Evolutionary conservation across 805 yeast genomes (phyloP), one percentile per base, ranked within the genome.

Genomic region (Cyberlindnera veronae): DNA sequence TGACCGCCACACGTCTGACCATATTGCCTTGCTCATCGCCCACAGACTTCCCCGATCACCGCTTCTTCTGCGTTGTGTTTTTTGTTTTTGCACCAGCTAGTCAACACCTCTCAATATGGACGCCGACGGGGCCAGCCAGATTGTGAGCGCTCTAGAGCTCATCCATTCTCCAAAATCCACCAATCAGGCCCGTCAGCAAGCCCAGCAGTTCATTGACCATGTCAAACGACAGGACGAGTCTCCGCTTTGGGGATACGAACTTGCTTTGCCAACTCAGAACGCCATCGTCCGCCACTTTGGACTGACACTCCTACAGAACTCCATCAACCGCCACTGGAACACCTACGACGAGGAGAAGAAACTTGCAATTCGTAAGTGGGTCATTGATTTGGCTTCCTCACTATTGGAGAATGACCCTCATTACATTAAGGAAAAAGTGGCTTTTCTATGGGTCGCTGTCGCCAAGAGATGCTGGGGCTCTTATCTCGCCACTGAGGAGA

Each of bases 381-480:
- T 90, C 28, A 73, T 87, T 30, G 95, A 90, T 51, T 72, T 93
- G 32, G 78, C 89, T 20, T 68, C 68, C 24, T 74, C 77, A 35
- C 75, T 83, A 1, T 56, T 69, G 6, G 64, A 65, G n/a, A 61
- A 64, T 18, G 97, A 91, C 59, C 96, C 98, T 6, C 91, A 88
- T 60, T 95, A 82, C 54, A 71, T 93, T 41, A 86, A 82, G 55
- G 98, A 90, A 58, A 93, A 93, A 62, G 57, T 90, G 29, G 95
- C 97, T 12, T 83, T 77, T 48, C 64, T 93, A 19, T 90, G 98
- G 97, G 96, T 86, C 1, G 82, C 85, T 30, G 69, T 93, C 7
- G 95, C 96, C 10, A 93, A 93, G 57, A 72, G 95, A 42, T 73
- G 80, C 22, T 93, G 99, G 99, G 96, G 97, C 14, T 69, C 76